Base-by-base conservation (phyloP, 208 protist genomes). In the Trypanosoma theileri region DNA sequence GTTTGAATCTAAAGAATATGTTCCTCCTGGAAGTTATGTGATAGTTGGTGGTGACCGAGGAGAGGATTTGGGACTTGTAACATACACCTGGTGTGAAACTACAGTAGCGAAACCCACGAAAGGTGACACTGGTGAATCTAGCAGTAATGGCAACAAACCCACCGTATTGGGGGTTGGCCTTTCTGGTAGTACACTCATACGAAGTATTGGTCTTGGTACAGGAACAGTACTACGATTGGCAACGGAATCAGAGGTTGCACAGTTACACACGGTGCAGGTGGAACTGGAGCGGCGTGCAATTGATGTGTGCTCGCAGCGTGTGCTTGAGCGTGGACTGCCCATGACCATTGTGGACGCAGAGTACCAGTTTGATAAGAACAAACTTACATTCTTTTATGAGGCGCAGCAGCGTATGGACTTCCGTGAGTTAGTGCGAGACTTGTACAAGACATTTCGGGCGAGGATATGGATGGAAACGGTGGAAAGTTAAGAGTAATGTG, bases 361-460 rank as follows among this genome's bases (percentile, higher is more conserved):
- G 77, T 97, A 95, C 58, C 92, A 97, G 71, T 97, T 89, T 70
- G 92, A 97, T 46, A 90, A 85, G 73, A 95, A 95, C 53, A 97
- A 97, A 78, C 75, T 97, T 19, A 97, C 88, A 19, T 97, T 97
- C 65, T 97, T 89, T 70, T 97, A 95, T 64, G 84, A 95, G 64
- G 82, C 89, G 4, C 81, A 91, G 64, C 86, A 94, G 59, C 80
- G 91, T 46, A 88, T 92, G 80, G 92, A 97, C 73, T 97, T 97
- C 69, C 79, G 92, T 0, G 88, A 94, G 42, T 74, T 97, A 7
- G 88, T 97, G 24, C 82, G 89, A 0, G 88, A 95, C 64, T 78
- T 97, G 8, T 97, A 89, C 80, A 92, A 93, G 61, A 89, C 89
- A 12, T 97, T 94, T 71, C 74, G 86, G 7, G 92, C 89, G 10